A percentile compares a stretch with the other conserved stretches of the same genome.
Evolutionary conservation across 257 asterid species (phyloP).

Genomic region (Rubia yunnanensis): DNA sequence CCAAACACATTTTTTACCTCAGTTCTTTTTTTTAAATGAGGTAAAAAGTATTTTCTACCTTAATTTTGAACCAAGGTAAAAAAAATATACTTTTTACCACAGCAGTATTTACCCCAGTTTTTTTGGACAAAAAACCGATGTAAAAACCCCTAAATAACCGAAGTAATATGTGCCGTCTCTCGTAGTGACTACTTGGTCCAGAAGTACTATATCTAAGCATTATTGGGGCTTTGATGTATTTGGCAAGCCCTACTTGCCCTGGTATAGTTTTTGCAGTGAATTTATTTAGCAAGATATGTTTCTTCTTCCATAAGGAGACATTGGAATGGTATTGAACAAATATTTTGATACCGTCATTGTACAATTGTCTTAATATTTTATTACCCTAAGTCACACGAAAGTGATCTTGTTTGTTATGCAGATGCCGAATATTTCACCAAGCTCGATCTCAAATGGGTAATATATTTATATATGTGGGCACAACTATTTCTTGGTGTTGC

Average conservation of each 20-base stretch:
- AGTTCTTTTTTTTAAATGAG: too few species aligned
- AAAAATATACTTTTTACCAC: too few species aligned
- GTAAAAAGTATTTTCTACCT: too few species aligned
- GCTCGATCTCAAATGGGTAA: not conserved
- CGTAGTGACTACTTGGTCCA: not conserved
- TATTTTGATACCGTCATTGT: not conserved
- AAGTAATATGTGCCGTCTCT: too few species aligned
- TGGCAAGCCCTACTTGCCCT: not conserved
- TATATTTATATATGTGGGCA: not conserved
- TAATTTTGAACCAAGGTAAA: too few species aligned
- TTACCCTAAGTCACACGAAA: not conserved
- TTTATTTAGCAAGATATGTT: too few species aligned
- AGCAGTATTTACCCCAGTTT: too few species aligned
- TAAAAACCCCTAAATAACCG: too few species aligned
- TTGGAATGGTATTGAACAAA: not conserved
- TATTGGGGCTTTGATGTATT: not conserved
- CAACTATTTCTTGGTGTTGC: not conserved
- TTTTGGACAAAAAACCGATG: too few species aligned
- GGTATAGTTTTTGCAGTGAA: not conserved
- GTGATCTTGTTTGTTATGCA: not conserved
- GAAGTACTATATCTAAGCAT: not conserved
- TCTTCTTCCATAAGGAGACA: too few species aligned
- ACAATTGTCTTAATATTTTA: not conserved
- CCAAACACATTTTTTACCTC: too few species aligned
- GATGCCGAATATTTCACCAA: not conserved